Conservation (phyloP, 176 grass and related monocot species). For the Puccinellia tenuiflora region DNA sequence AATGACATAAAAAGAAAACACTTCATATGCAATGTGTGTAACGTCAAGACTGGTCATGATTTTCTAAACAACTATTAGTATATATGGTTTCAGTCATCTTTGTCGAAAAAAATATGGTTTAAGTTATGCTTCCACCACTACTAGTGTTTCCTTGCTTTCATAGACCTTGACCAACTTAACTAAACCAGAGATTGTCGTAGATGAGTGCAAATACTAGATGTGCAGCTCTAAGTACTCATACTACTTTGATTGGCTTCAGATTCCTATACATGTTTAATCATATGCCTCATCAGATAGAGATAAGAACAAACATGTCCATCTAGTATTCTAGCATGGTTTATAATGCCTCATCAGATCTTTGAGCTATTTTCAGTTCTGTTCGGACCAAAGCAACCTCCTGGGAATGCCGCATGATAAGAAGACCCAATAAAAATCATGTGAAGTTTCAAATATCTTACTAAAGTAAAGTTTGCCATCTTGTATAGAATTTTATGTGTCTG, state of each 20-base stretch:
- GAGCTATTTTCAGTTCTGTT: not conserved
- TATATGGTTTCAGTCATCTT: too few relatives aligned
- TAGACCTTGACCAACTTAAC: too few relatives aligned
- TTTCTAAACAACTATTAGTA: not conserved
- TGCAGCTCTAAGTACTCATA: not conserved
- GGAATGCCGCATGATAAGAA: not conserved
- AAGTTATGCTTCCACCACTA: too few relatives aligned
- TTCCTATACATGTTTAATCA: not conserved
- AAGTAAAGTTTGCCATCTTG: not conserved
- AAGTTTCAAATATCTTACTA: not conserved
- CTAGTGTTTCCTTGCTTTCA: too few relatives aligned
- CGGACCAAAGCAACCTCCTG: not conserved
- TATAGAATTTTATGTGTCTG: not conserved
- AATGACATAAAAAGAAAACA: not conserved
- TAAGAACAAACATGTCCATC: not conserved
- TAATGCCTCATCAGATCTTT: not conserved
- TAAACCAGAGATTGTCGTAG: too few relatives aligned
- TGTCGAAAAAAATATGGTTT: too few relatives aligned
- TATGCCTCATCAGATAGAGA: not conserved
- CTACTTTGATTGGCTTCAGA: not conserved
- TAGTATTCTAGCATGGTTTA: not conserved
- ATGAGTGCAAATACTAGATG: not conserved
- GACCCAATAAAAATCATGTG: not conserved
- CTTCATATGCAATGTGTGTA: not conserved
- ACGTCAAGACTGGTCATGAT: not conserved